Percentiles rank a stretch among this genome's conserved stretches.
Evolutionary conservation across 495 filamentous ascomycete species (phyloP).

Genomic region (Letharia columbiana): DNA sequence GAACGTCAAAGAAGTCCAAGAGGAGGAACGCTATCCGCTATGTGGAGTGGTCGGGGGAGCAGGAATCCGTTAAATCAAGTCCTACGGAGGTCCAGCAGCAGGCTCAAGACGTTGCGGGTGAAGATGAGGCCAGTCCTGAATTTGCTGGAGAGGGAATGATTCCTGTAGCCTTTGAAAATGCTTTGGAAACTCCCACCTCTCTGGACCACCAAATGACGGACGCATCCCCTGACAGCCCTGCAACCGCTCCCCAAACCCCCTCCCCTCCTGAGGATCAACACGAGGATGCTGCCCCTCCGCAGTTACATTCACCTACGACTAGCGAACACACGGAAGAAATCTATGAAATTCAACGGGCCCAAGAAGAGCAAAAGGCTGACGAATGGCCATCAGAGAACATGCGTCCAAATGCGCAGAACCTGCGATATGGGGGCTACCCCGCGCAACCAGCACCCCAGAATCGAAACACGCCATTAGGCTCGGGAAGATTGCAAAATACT

Average conservation of each 20-base stretch:
- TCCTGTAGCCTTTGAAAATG: too few relatives aligned
- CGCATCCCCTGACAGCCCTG: not conserved
- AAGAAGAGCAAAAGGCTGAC: conserved; percentile 10
- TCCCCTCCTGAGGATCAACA: not conserved
- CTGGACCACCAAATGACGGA: not conserved
- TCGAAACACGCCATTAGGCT: conserved; percentile 47
- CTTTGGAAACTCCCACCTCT: too few relatives aligned
- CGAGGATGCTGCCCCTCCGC: not conserved
- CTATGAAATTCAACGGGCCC: not conserved
- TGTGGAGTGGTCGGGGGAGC: not conserved
- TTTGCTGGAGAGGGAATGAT: not conserved
- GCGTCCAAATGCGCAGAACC: conserved; percentile 12
- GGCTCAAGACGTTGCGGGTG: not conserved
- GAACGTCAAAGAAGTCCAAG: conserved; percentile 7
- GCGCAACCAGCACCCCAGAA: conserved; percentile 55
- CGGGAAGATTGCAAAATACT: conserved; percentile 65
- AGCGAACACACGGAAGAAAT: not conserved
- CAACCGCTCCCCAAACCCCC: not conserved
- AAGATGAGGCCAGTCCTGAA: not conserved
- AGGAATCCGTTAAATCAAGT: not conserved
- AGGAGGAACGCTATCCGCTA: not conserved
- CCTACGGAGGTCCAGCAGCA: not conserved
- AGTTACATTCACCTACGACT: not conserved
- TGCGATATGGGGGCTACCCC: conserved; percentile 16
- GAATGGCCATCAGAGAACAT: conserved; percentile 10